Evolutionary conservation across 2,329 filamentous ascomycete species (phyloP).

Genomic region (Grosmannia huntii): DNA sequence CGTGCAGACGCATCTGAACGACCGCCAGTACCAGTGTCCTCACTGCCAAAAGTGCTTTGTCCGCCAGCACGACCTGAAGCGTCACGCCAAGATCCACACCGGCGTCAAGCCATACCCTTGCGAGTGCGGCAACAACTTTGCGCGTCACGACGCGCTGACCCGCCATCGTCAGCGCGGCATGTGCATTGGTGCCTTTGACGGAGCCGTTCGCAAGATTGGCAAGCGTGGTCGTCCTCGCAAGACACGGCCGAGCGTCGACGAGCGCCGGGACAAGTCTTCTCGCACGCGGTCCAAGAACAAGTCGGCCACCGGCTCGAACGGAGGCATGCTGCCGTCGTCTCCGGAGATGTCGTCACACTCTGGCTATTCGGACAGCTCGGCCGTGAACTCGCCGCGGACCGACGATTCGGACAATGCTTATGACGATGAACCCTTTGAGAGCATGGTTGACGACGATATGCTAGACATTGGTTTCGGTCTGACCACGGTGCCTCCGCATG

Average conservation of each 20-base stretch:
- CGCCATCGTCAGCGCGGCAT: slow-evolving; percentile 90
- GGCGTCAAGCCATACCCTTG: slow-evolving; percentile 93
- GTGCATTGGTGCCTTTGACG: slow-evolving; percentile 91
- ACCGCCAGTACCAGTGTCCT: slow-evolving; percentile 88
- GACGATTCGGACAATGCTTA: slow-evolving; percentile 29
- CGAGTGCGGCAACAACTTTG: slow-evolving; percentile 88
- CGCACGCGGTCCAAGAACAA: slow-evolving; percentile 44
- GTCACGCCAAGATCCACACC: slow-evolving; percentile 94
- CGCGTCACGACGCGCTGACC: slow-evolving; percentile 87
- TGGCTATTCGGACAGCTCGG: slow-evolving; percentile 44
- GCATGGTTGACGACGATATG: slow-evolving; percentile 31
- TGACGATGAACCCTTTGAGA: slow-evolving; percentile 21
- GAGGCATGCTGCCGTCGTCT: slow-evolving; percentile 27
- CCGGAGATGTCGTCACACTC: slow-evolving; percentile 37
- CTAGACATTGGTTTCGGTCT: slow-evolving; percentile 12
- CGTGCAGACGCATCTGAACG: slow-evolving; percentile 93
- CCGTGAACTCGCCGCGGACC: slow-evolving; percentile 36
- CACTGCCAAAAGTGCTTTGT: slow-evolving; percentile 94
- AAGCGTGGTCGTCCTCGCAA: slow-evolving; percentile 54
- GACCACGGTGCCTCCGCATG: slow-evolving; percentile 3
- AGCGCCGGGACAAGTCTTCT: slow-evolving; percentile 43
- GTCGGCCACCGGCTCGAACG: slow-evolving; percentile 17
- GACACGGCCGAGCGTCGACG: slow-evolving; percentile 42
- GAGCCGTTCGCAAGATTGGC: slow-evolving; percentile 46
- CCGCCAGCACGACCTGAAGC: slow-evolving; percentile 90